These are phyloP conservation scores for Gamsiella multidivaricata DNA, from an alignment of 192 early-diverging fungal species.

Conservation along the genomic window DNA sequence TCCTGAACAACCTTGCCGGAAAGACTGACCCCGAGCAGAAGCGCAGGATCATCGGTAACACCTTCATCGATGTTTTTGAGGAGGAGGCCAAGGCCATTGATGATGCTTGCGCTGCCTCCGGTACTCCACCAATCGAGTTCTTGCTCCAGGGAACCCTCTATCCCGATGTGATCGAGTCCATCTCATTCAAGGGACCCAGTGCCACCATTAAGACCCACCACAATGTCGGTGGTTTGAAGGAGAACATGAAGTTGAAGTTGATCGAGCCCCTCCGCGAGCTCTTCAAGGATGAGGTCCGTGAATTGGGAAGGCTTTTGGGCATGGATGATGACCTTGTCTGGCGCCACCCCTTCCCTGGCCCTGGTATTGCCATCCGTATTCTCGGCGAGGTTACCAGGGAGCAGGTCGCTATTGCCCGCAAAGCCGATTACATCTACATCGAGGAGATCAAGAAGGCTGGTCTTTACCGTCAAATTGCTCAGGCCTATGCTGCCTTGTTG, in stretches of 20 bases:
- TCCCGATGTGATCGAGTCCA: conserved; percentile 98
- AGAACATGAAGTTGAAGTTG: conserved; percentile 97
- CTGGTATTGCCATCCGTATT: conserved; percentile 98
- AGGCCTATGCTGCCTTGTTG: conserved; percentile 96
- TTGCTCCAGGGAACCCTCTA: conserved; percentile 98
- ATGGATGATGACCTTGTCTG: conserved; percentile 96
- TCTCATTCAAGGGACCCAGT: conserved; percentile 98
- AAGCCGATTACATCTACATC: conserved; percentile 98
- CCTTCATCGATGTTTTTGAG: conserved; percentile 99
- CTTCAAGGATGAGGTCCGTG: conserved; percentile 99
- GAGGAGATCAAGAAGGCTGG: conserved; percentile 99
- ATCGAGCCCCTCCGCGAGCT: conserved; percentile 98
- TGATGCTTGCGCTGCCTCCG: conserved; percentile 73
- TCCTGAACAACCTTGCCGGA: conserved; percentile 87
- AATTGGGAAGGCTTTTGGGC: conserved; percentile 89
- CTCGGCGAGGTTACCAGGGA: conserved; percentile 93
- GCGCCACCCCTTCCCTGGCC: conserved; percentile 99
- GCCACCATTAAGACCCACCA: conserved; percentile 99
- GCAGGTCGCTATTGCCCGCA: conserved; percentile 95
- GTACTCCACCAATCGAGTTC: conserved; percentile 88
- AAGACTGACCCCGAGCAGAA: conserved; percentile 96
- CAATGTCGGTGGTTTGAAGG: conserved; percentile 96
- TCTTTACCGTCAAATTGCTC: conserved; percentile 95
- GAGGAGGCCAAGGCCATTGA: conserved; percentile 91
- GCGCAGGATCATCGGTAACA: conserved; percentile 99